Base-by-base conservation (phyloP, 176 grass and related monocot genomes). In the Elaeis guineensis region DNA sequence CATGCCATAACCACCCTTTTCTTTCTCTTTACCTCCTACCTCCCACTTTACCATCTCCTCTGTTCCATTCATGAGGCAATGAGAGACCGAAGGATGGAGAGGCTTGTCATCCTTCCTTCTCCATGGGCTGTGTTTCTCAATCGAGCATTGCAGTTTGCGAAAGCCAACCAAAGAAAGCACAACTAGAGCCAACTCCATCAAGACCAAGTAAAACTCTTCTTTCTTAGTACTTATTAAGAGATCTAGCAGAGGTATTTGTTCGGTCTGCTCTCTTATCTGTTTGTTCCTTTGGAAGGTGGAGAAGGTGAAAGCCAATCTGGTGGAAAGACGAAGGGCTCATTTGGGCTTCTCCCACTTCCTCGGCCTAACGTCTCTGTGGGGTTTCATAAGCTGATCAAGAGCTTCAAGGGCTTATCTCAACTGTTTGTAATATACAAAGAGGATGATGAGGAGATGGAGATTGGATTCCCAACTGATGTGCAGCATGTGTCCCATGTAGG, bases 401-500 rank as follows among this genome's bases (percentile, higher is more conserved):
- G 84, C 26, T 89, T 94, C 75, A 94, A 85, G 69, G 89, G 73
- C 69, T 69, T 94, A 49, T 79, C 84, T 0, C 89, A 89, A 73
- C 58, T 94, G 68, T 94, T 94, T 53, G 80, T 76, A 16, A 77
- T 70, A 14, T 79, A 82, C 78, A 75, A 80, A 19, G 72, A 75
- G 3, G 84, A 79, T 0, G 84, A 86, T 1, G 84, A 85, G 14
- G 74, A 81, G 70, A 94, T 94, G 89, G 81, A 81, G 74, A 94
- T 94, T 55, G 89, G 89, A 0, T 65, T 89, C 23, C 89, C 89
- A 5, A 94, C 89, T 5, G 89, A 89, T 62, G 89, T 94, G 1
- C 86, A 94, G 76, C 89, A 94, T 63, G 89, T 94, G 29, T 78
- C 80, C 1, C 89, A 94, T 78, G 85, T 94, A 71, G 89, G 89